phyloP scores from a whole-genome alignment of 257 asterid genomes.

The Przewalskia tangutica region DNA sequence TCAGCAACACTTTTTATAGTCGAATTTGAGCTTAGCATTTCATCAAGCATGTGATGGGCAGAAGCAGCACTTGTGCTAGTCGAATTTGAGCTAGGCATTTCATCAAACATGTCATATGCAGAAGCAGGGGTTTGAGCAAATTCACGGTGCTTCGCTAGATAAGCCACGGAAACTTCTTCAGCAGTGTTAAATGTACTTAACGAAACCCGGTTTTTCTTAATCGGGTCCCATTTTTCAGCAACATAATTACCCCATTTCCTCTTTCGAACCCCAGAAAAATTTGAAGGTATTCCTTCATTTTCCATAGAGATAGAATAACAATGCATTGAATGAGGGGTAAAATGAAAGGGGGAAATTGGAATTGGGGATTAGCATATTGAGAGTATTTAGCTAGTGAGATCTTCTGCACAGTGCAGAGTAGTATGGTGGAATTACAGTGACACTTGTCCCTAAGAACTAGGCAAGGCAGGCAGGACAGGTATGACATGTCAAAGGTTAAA shows the following conservation, averaged over 20 bases:
- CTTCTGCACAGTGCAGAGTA: not conserved
- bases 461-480: no score
- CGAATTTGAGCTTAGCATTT: not conserved
- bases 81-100: not conserved
- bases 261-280: slow-evolving; percentile 2
- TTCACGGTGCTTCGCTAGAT: not conserved
- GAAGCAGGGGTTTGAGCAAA: not conserved
- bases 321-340: not conserved
- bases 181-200: not conserved
- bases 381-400: not conserved
- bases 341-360: not conserved
- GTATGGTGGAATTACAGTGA: not conserved
- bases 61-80: not conserved
- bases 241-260: not conserved
- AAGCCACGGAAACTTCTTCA: not conserved
- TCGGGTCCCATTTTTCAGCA: slow-evolving; percentile 1
- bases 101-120: not conserved
- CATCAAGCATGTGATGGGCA: no score
- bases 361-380: not conserved
- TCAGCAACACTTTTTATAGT: not conserved
- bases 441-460: not conserved
- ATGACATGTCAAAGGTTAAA: no score
- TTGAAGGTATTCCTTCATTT: not conserved
- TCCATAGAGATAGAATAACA: not conserved
- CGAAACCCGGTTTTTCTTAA: not conserved